Percentiles rank a stretch among this genome's conserved stretches.
phyloP scores from a whole-genome alignment of 2,329 filamentous ascomycete genomes.

The Paracamarosporium sp. region DNA sequence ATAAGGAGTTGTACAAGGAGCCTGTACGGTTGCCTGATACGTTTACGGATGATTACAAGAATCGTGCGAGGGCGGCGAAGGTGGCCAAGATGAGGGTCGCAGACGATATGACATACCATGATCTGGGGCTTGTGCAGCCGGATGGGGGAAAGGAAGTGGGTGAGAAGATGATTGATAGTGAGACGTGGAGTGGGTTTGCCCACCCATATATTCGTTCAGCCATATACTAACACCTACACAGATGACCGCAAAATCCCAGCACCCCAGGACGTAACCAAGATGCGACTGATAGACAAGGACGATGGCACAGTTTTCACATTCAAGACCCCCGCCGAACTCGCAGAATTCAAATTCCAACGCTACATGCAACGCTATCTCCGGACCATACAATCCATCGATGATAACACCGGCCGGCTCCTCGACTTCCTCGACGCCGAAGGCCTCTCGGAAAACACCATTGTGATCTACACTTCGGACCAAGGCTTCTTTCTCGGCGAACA shows the following conservation, averaged over 20 bases:
- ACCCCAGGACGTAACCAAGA: conserved; percentile 37
- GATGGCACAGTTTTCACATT: conserved; percentile 57
- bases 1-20: conserved; percentile 58
- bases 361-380: conserved; percentile 57
- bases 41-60: conserved; percentile 62
- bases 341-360: conserved; percentile 63
- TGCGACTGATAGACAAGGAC: conserved; percentile 55
- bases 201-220: neutral
- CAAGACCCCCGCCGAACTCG: conserved; percentile 49
- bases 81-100: conserved; percentile 61
- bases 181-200: conserved; percentile 7
- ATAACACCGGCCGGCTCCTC: conserved; percentile 59
- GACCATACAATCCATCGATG: conserved; percentile 60
- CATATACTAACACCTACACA: neutral
- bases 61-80: conserved; percentile 57
- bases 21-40: conserved; percentile 58
- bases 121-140: conserved; percentile 58
- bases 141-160: conserved; percentile 55
- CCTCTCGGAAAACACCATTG: conserved; percentile 55
- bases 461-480: conserved; percentile 63
- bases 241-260: conserved; percentile 50
- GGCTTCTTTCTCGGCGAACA: conserved; percentile 65
- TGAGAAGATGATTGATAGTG: conserved; percentile 29
- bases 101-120: conserved; percentile 60
- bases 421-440: conserved; percentile 54